Percentiles rank a stretch among this genome's conserved stretches.
phyloP scores from a whole-genome alignment of 1,139 yeast genomes.

The Geotrichum siamense region DNA sequence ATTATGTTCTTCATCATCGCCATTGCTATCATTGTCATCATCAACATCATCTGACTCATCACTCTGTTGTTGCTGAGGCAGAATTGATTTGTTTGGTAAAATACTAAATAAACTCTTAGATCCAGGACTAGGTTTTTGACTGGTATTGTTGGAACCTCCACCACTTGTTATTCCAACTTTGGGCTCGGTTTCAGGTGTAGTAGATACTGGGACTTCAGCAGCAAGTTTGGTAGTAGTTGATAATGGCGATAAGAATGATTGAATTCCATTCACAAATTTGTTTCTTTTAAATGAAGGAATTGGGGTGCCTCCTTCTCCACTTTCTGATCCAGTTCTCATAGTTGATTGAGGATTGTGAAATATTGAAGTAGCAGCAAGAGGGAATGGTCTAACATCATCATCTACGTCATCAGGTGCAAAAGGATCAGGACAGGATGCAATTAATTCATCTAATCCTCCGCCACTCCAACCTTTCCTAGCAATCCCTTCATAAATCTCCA shows the following conservation, averaged over 20 bases:
- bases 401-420: constrained; percentile 31
- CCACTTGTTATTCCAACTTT: neutral
- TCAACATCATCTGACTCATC: constrained; percentile 5
- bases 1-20: neutral
- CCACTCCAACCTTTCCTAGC: constrained; percentile 86
- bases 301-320: too few species aligned
- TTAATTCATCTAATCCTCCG: constrained; percentile 68
- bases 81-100: constrained; percentile 12
- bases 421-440: constrained; percentile 41
- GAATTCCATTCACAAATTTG: constrained; percentile 9
- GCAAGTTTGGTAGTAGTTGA: neutral
- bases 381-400: constrained; percentile 19
- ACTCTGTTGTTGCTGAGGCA: constrained; percentile 6
- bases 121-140: neutral
- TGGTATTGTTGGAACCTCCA: too few species aligned
- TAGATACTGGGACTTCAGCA: neutral
- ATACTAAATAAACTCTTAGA: constrained; percentile 14
- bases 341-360: too few species aligned
- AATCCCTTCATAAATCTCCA: constrained; percentile 71
- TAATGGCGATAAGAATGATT: neutral
- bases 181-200: neutral
- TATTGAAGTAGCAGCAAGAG: constrained; percentile 5
- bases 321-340: too few species aligned
- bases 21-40: constrained; percentile 4
- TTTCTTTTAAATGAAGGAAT: too few species aligned